phyloP scores from a whole-genome alignment of 2,329 filamentous ascomycete species.

The Ophiocordyceps sinensis region DNA sequence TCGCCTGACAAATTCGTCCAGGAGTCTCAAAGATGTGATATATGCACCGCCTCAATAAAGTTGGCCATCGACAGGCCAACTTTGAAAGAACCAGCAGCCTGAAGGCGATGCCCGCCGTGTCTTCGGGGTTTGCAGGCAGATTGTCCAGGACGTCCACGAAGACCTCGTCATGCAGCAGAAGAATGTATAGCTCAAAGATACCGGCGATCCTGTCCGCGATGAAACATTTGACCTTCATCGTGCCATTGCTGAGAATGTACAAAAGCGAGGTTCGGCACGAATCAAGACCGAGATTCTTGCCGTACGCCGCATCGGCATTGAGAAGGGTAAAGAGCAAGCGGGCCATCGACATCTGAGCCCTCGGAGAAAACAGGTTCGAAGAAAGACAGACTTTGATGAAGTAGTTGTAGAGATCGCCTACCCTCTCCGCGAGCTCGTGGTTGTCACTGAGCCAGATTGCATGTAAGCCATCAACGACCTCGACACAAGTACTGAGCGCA shows the following conservation, averaged over 20 bases:
- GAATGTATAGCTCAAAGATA: constrained; percentile 70
- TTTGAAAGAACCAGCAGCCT: constrained; percentile 63
- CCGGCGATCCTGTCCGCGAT: constrained; percentile 55
- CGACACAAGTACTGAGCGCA: constrained; percentile 51
- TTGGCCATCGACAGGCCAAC: constrained; percentile 73
- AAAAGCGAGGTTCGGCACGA: constrained; percentile 58
- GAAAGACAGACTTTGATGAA: constrained; percentile 54
- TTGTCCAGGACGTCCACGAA: constrained; percentile 71
- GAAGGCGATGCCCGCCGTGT: constrained; percentile 71
- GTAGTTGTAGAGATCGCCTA: constrained; percentile 66
- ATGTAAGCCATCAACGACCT: constrained; percentile 50
- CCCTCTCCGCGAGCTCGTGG: constrained; percentile 47
- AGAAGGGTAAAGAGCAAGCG: constrained; percentile 57
- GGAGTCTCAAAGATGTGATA: constrained; percentile 93
- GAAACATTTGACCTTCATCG: constrained; percentile 60
- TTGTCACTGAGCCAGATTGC: constrained; percentile 46
- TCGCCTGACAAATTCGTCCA: constrained; percentile 51
- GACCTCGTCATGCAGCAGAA: constrained; percentile 69
- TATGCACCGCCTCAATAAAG: constrained; percentile 69
- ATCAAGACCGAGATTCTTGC: constrained; percentile 40
- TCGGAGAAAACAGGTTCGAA: constrained; percentile 54
- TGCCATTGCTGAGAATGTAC: constrained; percentile 50
- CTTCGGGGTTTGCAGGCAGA: constrained; percentile 58
- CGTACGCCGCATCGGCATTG: constrained; percentile 52
- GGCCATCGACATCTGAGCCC: constrained; percentile 52